Evolutionary conservation across 2,329 filamentous ascomycete species (phyloP).

Genomic region (Arthrobotrys iridis): DNA sequence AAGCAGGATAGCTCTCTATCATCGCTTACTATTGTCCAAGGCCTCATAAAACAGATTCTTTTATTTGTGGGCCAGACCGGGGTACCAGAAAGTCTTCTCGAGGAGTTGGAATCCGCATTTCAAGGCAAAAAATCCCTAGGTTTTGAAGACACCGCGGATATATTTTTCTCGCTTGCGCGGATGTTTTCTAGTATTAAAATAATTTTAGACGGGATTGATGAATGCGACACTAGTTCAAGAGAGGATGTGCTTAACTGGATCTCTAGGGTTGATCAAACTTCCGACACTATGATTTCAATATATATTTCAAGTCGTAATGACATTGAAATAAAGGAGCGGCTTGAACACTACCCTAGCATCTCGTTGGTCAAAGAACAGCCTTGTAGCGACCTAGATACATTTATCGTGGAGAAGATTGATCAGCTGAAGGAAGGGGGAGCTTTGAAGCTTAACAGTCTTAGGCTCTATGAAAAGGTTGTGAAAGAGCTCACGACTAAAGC

Average conservation of each 20-base stretch:
- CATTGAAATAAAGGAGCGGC: slow-evolving; percentile 23
- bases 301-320: slow-evolving; percentile 55
- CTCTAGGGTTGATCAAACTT: not conserved
- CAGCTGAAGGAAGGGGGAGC: not conserved
- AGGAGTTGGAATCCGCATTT: not conserved
- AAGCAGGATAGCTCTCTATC: slow-evolving; percentile 36
- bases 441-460: slow-evolving; percentile 9
- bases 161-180: slow-evolving; percentile 22
- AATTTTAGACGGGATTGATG: slow-evolving; percentile 55
- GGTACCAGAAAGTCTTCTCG: slow-evolving; percentile 25
- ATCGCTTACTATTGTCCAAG: slow-evolving; percentile 31
- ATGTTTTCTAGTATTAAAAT: slow-evolving; percentile 20
- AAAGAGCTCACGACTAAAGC: slow-evolving; percentile 21
- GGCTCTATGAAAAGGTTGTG: slow-evolving; percentile 12
- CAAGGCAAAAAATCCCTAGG: slow-evolving; percentile 14
- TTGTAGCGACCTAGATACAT: not conserved
- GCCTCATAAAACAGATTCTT: slow-evolving; percentile 52
- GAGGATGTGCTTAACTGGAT: slow-evolving; percentile 32
- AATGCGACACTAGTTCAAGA: slow-evolving; percentile 47
- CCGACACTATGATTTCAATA: slow-evolving; percentile 21
- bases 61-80: not conserved
- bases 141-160: slow-evolving; percentile 6
- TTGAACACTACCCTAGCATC: slow-evolving; percentile 10
- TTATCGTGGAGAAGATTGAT: slow-evolving; percentile 22
- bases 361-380: slow-evolving; percentile 13